Conservation (phyloP, 495 filamentous ascomycete genomes). For the Aspergillus diversus region DNA sequence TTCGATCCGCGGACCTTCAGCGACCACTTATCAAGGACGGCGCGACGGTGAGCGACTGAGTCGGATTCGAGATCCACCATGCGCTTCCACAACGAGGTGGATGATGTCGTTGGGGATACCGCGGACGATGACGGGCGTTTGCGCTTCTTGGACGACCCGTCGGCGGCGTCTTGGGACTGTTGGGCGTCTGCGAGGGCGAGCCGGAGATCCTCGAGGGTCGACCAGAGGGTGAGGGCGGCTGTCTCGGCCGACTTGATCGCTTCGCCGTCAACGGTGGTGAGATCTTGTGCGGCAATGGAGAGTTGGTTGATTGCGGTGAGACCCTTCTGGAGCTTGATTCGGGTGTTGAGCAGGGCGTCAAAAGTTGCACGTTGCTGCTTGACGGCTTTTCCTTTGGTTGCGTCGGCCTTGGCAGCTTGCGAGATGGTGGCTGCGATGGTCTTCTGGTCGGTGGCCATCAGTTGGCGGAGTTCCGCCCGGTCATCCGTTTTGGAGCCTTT, state of each 20-base stretch:
- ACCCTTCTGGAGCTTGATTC: slow-evolving; percentile 90
- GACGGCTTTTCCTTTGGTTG: slow-evolving; percentile 82
- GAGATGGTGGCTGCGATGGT: slow-evolving; percentile 69
- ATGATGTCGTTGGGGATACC: slow-evolving; percentile 51
- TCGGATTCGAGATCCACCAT: slow-evolving; percentile 69
- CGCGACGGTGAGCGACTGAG: slow-evolving; percentile 44
- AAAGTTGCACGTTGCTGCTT: slow-evolving; percentile 82
- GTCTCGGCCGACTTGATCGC: slow-evolving; percentile 76
- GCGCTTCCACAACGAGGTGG: slow-evolving; percentile 68
- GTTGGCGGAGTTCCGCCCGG: slow-evolving; percentile 63
- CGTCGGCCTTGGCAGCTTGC: slow-evolving; percentile 74
- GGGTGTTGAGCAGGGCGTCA: slow-evolving; percentile 81
- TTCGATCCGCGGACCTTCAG: slow-evolving; percentile 54
- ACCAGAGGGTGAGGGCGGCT: slow-evolving; percentile 88
- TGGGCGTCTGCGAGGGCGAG: slow-evolving; percentile 57
- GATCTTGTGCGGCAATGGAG: slow-evolving; percentile 39
- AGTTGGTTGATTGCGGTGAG: slow-evolving; percentile 81
- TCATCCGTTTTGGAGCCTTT: slow-evolving; percentile 38
- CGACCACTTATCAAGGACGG: slow-evolving; percentile 53
- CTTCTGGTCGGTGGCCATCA: slow-evolving; percentile 75
- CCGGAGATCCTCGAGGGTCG: slow-evolving; percentile 75
- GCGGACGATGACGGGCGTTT: slow-evolving; percentile 49
- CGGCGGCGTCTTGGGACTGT: slow-evolving; percentile 32
- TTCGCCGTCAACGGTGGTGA: slow-evolving; percentile 41
- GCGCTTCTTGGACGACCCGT: slow-evolving; percentile 57